Percentiles rank a stretch among this genome's conserved stretches.
These are phyloP conservation scores for Pyracantha coccinea DNA, from an alignment of 331 rosid species.

Conservation along the genomic window DNA sequence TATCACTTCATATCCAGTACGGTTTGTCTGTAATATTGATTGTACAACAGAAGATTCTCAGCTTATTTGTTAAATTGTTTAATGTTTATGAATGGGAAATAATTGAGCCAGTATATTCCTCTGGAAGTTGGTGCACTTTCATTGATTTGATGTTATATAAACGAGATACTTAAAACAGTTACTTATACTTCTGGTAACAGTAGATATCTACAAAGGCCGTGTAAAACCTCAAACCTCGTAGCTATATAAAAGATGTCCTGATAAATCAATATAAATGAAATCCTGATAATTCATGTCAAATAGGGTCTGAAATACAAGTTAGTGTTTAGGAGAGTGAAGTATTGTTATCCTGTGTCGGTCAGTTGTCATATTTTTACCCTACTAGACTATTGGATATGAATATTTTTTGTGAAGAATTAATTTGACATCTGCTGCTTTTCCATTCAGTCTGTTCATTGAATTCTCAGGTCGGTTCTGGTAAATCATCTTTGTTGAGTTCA, in stretches of 20 bases:
- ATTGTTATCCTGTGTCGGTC: not conserved
- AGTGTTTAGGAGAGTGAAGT: not conserved
- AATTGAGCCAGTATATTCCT: not conserved
- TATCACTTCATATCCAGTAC: not conserved
- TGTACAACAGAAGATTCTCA: not conserved
- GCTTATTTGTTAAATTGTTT: not conserved
- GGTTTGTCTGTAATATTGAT: not conserved
- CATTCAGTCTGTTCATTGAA: conserved; percentile 15
- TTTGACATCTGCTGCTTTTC: not conserved
- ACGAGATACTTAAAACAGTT: not conserved
- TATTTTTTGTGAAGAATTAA: not conserved
- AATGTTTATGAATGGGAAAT: not conserved
- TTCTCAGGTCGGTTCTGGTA: conserved; percentile 95
- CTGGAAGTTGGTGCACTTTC: not conserved
- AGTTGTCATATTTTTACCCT: not conserved
- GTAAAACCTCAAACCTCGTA: not conserved
- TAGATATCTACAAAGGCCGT: not conserved
- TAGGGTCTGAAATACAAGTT: not conserved
- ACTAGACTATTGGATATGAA: not conserved
- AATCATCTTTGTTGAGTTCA: conserved; percentile 76
- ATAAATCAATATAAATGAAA: not conserved
- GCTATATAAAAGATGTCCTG: not conserved
- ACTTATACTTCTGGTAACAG: not conserved
- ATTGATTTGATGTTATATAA: not conserved
- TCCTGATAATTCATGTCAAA: not conserved